Conservation (phyloP, 1,284 basidiomycete species). For the Uromyces viciae-fabae region DNA sequence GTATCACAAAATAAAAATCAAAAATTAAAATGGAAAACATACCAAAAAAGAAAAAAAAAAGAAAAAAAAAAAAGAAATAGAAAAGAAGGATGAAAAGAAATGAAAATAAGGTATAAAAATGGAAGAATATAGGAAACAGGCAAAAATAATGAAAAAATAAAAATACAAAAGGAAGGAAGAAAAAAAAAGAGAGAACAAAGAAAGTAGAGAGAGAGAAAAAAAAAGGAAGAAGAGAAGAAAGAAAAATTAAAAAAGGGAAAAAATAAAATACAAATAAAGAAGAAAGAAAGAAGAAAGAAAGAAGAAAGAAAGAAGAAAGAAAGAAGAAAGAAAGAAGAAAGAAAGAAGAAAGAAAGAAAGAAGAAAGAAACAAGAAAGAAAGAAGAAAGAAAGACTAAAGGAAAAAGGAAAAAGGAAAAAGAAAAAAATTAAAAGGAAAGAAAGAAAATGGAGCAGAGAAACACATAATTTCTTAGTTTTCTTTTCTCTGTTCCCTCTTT, state of each 20-base stretch:
- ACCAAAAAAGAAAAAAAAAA: neutral
- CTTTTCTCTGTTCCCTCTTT: too few relatives aligned
- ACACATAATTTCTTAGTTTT: too few relatives aligned
- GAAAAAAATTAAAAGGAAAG: too few relatives aligned
- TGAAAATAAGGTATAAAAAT: neutral
- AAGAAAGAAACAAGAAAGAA: too few relatives aligned
- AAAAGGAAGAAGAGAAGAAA: neutral
- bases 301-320: neutral
- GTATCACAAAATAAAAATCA: neutral
- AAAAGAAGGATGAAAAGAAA: neutral
- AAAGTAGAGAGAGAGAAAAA: neutral
- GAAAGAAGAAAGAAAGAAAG: too few relatives aligned
- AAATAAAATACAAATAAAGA: neutral
- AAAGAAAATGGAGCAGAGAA: too few relatives aligned
- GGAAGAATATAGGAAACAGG: neutral
- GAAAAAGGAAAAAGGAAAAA: too few relatives aligned
- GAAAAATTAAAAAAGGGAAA: neutral
- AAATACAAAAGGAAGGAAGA: neutral
- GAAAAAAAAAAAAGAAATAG: neutral
- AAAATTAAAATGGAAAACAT: neutral
- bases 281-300: slow-evolving; percentile 1
- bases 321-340: neutral
- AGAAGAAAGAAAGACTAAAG: too few relatives aligned
- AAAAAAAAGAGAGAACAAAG: neutral
- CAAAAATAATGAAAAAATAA: neutral